phyloP scores from a whole-genome alignment of 805 yeast genomes.

The Wickerhamomyces xylosicus region DNA sequence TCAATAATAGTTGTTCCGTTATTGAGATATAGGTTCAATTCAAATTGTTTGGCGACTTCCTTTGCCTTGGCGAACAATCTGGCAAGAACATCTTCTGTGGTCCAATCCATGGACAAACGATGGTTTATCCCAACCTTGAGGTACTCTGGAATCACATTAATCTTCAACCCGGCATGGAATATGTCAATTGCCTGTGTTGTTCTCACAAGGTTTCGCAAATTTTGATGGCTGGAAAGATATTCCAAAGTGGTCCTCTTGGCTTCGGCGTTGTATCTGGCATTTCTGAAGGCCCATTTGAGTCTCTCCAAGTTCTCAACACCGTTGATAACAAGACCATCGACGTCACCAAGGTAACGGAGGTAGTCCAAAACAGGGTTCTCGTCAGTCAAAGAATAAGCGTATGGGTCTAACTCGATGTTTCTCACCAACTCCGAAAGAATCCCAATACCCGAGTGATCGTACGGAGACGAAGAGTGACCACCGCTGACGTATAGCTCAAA shows the following conservation, averaged over 20 bases:
- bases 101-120: constrained; percentile 47
- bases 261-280: background rate
- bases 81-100: constrained; percentile 27
- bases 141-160: constrained; percentile 64
- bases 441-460: constrained; percentile 74
- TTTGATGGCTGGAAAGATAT: background rate
- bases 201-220: constrained; percentile 30
- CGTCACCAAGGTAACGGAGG: background rate
- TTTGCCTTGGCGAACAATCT: constrained; percentile 26
- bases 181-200: constrained; percentile 66
- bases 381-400: constrained; percentile 29
- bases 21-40: constrained; percentile 32
- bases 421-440: constrained; percentile 35
- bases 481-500: constrained; percentile 50
- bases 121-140: constrained; percentile 46
- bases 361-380: constrained; percentile 47
- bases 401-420: constrained; percentile 44
- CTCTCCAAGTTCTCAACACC: background rate
- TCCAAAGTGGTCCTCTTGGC: background rate
- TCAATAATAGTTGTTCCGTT: background rate
- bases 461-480: constrained; percentile 73
- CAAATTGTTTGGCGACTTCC: constrained; percentile 35
- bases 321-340: background rate
- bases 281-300: background rate
- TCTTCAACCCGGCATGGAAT: constrained; percentile 58